Conservation (phyloP, 2,329 filamentous ascomycete species). For the Mycosphaerella arachidis region DNA sequence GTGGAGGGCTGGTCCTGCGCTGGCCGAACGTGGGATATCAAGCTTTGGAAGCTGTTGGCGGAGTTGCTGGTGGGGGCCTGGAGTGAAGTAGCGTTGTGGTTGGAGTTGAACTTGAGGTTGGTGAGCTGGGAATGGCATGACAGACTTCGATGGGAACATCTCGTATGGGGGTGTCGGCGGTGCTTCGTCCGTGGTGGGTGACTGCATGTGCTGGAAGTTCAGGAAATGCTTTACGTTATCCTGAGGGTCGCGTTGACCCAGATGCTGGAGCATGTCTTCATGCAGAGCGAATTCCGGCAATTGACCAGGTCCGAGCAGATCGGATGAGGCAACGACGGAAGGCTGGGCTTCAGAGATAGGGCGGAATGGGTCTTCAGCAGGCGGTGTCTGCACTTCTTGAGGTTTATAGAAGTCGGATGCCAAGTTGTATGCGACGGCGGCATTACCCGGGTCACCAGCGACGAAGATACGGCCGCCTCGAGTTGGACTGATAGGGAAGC, state of each 20-base stretch:
- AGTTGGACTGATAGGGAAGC: conserved; percentile 57
- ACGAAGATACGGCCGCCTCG: conserved; percentile 68
- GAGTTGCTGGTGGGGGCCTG: conserved; percentile 49
- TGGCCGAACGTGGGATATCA: conserved; percentile 48
- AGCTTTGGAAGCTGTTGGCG: conserved; percentile 51
- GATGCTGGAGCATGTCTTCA: conserved; percentile 64
- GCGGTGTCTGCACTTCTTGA: not conserved
- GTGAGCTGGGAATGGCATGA: conserved; percentile 25
- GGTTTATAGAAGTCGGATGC: conserved; percentile 46
- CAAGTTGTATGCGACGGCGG: conserved; percentile 56
- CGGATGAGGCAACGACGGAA: conserved; percentile 86
- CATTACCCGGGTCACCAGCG: conserved; percentile 73
- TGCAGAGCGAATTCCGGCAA: conserved; percentile 64
- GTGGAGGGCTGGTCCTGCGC: conserved; percentile 34
- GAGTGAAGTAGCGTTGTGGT: conserved; percentile 35
- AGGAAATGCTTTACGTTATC: conserved; percentile 92
- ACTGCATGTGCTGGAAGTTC: conserved; percentile 68
- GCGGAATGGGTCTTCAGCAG: conserved; percentile 41
- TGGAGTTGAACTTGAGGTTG: conserved; percentile 33
- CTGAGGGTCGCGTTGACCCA: conserved; percentile 74
- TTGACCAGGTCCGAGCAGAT: conserved; percentile 70
- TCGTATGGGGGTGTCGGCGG: conserved; percentile 58
- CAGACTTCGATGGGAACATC: conserved; percentile 23
- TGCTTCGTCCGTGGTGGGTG: conserved; percentile 48
- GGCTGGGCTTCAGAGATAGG: conserved; percentile 71